These are phyloP conservation scores for Zanthoxylum bungeanum DNA, from an alignment of 345 rosid species.

Conservation along the genomic window DNA sequence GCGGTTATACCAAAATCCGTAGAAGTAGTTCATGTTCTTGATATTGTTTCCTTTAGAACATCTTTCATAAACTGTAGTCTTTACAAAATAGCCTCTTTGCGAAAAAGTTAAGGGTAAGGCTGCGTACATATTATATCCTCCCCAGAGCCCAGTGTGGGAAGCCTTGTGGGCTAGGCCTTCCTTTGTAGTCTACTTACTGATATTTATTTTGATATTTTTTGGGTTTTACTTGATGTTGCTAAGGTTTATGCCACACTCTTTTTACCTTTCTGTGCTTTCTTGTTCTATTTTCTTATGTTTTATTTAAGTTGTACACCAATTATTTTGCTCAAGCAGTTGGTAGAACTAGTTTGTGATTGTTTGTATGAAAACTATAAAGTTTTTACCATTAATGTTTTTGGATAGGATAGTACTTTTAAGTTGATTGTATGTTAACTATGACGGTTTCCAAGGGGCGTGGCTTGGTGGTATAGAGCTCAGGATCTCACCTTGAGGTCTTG, in stretches of 20 bases:
- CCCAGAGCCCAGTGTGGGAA: too few species aligned
- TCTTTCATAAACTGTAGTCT: not conserved
- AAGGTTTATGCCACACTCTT: not conserved
- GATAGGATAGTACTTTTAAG: not conserved
- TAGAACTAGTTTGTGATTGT: not conserved
- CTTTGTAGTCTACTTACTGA: not conserved
- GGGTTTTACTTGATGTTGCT: not conserved
- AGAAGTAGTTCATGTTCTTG: not conserved
- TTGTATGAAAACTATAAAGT: not conserved
- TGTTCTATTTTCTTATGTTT: not conserved
- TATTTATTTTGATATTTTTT: not conserved
- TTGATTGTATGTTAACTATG: not conserved
- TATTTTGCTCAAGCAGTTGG: not conserved
- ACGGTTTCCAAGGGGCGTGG: too few species aligned
- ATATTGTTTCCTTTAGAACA: not conserved
- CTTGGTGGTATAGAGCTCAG: too few species aligned
- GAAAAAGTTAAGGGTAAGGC: too few species aligned
- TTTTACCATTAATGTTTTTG: not conserved
- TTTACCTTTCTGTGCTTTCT: not conserved
- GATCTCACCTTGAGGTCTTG: too few species aligned
- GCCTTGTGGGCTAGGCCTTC: too few species aligned
- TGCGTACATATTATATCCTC: too few species aligned
- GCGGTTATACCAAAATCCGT: not conserved
- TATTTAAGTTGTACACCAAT: not conserved
- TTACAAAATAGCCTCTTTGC: too few species aligned